phyloP scores from a whole-genome alignment of 805 yeast genomes.

The Candida vaughaniae region DNA sequence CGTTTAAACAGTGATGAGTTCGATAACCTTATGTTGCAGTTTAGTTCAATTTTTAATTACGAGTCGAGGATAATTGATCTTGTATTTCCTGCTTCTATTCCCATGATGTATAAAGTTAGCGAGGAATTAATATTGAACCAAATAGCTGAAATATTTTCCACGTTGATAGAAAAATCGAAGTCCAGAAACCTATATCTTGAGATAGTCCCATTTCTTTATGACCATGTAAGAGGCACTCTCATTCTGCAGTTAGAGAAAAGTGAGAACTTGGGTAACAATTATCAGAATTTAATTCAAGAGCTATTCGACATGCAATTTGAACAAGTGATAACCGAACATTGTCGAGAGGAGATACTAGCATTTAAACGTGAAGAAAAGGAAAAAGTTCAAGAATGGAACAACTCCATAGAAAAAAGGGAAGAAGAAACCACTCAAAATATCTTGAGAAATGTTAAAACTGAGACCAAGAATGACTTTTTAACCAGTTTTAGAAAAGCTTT shows the following conservation, averaged over 20 bases:
- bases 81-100: conserved; percentile 44
- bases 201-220: conserved; percentile 41
- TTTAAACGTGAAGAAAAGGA: conserved; percentile 26
- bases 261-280: conserved; percentile 38
- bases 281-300: conserved; percentile 28
- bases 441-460: conserved; percentile 48
- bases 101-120: conserved; percentile 48
- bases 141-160: conserved; percentile 30
- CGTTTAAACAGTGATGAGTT: conserved; percentile 14
- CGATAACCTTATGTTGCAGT: conserved; percentile 22
- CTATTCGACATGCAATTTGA: conserved; percentile 44
- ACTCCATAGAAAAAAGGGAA: conserved; percentile 41
- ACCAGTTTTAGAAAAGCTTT: conserved; percentile 66
- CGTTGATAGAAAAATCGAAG: conserved; percentile 28
- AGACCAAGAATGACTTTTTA: conserved; percentile 56
- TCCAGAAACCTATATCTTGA: conserved; percentile 28
- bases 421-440: conserved; percentile 47
- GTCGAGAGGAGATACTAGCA: conserved; percentile 32
- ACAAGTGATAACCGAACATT: conserved; percentile 38
- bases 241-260: conserved; percentile 26
- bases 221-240: conserved; percentile 24
- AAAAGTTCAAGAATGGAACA: conserved; percentile 33
- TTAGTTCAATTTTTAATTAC: conserved; percentile 37
- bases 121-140: conserved; percentile 46
- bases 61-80: conserved; percentile 39